Base-by-base conservation (phyloP, 768 basidiomycete genomes). In the Suillus decipiens region DNA sequence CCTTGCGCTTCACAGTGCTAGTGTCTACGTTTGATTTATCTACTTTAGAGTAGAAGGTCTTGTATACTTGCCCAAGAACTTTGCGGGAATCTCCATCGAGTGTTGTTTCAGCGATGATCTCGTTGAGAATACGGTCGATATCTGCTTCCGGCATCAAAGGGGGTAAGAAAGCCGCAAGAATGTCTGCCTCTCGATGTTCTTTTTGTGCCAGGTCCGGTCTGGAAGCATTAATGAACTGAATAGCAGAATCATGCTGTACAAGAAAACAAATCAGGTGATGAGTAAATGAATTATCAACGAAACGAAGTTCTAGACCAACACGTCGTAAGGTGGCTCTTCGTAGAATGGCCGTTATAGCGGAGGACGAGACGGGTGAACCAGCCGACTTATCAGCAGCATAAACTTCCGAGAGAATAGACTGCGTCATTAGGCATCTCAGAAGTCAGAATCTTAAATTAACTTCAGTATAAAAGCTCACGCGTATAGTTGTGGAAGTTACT, bases 401-500 rank as follows among this genome's bases (percentile, higher is more conserved):
- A 2, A 92, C 80, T 62, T 92, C 90, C 11, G 90, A 80, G 19
- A 92, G 79, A 37, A 89, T 81, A 31, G 88, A 86, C 89, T 91
- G 64, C 43, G 31, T 33, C 8, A 53, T 33, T n/a, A 12, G 19
- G 34, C 41, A 9, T 56, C n/a, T 36, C 24, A 22, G 22, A 10
- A 43, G 7, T 37, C 24, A 58, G 51, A 33, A 33, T 10, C 51
- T 17, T 17, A 28, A 28, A 28, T 28, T 4, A 19, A 36, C 56
- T 36, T 28, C 37, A 33, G 1, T 59, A 42, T 15, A 50, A 41
- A 53, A 69, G 63, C 86, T 68, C 65, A 90, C 87, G 50, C 86
- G 82, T 66, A 86, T 73, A 31, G 84, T 83, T 48, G 80, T 88
- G 22, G 89, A 85, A 53, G 82, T 75, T 28, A 79, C 68, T n/a